phyloP scores from a whole-genome alignment of 139 green algal genomes.

The Desmodesmus armatus region DNA sequence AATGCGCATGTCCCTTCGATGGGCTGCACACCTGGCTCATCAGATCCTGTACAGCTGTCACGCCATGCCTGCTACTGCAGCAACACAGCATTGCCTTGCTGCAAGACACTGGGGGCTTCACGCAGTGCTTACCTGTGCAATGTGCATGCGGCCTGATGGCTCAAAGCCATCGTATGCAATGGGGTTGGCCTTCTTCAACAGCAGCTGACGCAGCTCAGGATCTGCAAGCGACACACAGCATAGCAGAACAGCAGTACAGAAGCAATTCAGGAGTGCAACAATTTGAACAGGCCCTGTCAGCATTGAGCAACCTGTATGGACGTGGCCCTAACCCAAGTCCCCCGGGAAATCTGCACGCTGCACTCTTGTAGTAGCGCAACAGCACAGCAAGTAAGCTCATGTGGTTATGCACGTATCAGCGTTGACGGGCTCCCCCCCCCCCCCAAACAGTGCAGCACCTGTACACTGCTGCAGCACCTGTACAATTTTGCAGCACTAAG shows the following conservation, averaged over 20 bases:
- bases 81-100: neutral
- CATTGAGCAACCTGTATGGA: neutral
- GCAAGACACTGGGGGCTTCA: no score
- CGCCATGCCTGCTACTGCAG: neutral
- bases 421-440: no score
- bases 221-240: slow-evolving; percentile 94
- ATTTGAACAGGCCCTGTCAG: no score
- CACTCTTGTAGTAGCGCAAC: neutral
- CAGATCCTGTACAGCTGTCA: no score
- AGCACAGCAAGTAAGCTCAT: neutral
- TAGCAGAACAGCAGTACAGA: no score
- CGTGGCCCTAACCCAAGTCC: neutral
- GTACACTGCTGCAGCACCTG: no score
- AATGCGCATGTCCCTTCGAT: no score
- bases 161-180: slow-evolving; percentile 99
- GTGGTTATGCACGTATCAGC: no score
- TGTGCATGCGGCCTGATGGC: slow-evolving; percentile 98
- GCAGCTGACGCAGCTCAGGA: slow-evolving; percentile 40
- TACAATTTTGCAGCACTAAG: no score
- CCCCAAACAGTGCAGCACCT: no score
- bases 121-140: slow-evolving; percentile 80
- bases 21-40: no score
- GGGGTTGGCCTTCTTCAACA: slow-evolving; percentile 83
- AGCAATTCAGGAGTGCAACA: no score
- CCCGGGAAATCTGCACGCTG: neutral